Conservation (phyloP, 345 rosid species). For the Brassica rapa region DNA sequence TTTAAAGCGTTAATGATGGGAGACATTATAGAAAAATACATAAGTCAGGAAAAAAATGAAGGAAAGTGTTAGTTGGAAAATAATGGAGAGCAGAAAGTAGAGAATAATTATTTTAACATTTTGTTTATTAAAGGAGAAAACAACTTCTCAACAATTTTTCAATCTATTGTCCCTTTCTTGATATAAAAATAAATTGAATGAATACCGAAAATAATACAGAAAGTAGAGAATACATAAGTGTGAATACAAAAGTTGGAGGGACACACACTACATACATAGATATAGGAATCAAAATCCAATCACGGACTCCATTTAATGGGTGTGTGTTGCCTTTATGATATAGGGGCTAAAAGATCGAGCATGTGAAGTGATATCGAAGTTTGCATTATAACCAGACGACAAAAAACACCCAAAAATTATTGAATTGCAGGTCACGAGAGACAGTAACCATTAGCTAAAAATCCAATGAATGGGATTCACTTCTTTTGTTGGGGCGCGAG, state of each 20-base stretch:
- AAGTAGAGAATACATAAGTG: background rate
- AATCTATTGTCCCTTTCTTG: conserved; percentile 28
- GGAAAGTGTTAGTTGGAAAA: conserved; percentile 26
- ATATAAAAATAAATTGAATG: background rate
- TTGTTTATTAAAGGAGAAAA: conserved; percentile 37
- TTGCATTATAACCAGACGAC: conserved; percentile 23
- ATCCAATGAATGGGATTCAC: background rate
- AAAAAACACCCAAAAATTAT: background rate
- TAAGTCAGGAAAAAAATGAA: conserved; percentile 7
- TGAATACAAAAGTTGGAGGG: conserved; percentile 19
- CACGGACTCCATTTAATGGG: conserved; percentile 33
- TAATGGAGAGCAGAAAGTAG: conserved; percentile 34
- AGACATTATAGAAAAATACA: background rate
- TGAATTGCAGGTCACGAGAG: conserved; percentile 5
- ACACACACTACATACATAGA: background rate
- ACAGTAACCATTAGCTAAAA: background rate
- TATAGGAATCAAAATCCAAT: conserved; percentile 24
- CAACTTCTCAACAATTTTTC: conserved; percentile 32
- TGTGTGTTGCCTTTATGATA: conserved; percentile 22
- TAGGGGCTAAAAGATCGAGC: conserved; percentile 3
- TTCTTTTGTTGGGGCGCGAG: background rate
- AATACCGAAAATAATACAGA: background rate
- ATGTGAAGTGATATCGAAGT: conserved; percentile 1
- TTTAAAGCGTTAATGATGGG: conserved; percentile 10
- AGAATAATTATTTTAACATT: conserved; percentile 19